Evolutionary conservation across 1,139 yeast genomes (phyloP).

Genomic region (Blastobotrys capitulatus): DNA sequence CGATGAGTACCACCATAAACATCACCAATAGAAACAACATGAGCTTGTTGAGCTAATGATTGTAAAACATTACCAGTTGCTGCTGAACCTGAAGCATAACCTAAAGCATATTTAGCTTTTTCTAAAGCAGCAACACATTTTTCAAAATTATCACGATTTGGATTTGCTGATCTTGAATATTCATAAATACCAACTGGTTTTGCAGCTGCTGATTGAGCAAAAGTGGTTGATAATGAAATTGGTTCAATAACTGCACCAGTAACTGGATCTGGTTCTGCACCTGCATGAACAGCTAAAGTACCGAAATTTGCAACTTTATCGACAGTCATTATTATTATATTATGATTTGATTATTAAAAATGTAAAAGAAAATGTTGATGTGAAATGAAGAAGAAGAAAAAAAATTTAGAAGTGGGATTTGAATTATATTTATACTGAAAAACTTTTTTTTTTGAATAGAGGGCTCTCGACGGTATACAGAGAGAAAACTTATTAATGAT

Average conservation of each 20-base stretch:
- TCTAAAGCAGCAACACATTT: slow-evolving; percentile 76
- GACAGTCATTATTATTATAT: background rate
- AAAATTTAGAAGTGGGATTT: background rate
- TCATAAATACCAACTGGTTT: slow-evolving; percentile 76
- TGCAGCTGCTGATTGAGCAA: slow-evolving; percentile 74
- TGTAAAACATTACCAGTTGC: slow-evolving; percentile 76
- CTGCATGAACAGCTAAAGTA: slow-evolving; percentile 81
- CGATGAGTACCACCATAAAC: slow-evolving; percentile 94
- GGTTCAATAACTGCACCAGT: slow-evolving; percentile 91
- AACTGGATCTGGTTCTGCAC: slow-evolving; percentile 63
- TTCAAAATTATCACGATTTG: slow-evolving; percentile 82
- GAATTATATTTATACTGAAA: background rate
- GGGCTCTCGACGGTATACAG: background rate
- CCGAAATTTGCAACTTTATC: slow-evolving; percentile 41
- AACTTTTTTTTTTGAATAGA: background rate
- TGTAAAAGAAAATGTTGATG: background rate
- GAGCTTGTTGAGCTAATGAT: slow-evolving; percentile 66
- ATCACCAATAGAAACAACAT: slow-evolving; percentile 77
- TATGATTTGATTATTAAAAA: background rate
- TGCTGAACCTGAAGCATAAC: slow-evolving; percentile 83
- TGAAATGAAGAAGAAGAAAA: background rate
- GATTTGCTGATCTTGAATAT: slow-evolving; percentile 84
- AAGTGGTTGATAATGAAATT: slow-evolving; percentile 79
- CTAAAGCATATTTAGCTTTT: slow-evolving; percentile 70
- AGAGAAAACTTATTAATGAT: background rate